phyloP scores from a whole-genome alignment of 371 early-diverging fungal genomes.

The Cokeromyces recurvatus region DNA sequence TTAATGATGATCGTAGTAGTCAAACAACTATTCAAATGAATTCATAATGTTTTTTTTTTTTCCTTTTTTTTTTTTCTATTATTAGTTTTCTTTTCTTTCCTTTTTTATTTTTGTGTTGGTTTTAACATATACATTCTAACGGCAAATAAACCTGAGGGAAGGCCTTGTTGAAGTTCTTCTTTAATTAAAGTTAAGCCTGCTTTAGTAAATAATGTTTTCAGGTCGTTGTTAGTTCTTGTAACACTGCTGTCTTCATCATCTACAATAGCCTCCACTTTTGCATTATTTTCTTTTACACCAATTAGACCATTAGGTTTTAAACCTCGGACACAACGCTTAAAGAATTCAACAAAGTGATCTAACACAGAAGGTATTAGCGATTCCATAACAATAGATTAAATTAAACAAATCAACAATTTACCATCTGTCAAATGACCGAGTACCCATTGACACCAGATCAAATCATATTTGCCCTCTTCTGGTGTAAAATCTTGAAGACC shows the following conservation, averaged over 20 bases:
- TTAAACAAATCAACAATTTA: constrained; percentile 17
- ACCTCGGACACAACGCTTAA: constrained; percentile 71
- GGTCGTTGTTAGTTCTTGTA: constrained; percentile 70
- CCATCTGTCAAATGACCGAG: constrained; percentile 79
- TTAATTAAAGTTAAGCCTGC: constrained; percentile 72
- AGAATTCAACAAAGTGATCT: constrained; percentile 84
- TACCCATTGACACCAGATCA: constrained; percentile 98
- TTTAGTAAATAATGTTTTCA: constrained; percentile 63
- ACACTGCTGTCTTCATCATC: constrained; percentile 87
- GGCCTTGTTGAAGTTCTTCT: constrained; percentile 69
- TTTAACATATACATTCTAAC: constrained; percentile 76
- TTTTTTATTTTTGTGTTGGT: no score
- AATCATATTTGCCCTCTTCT: constrained; percentile 69
- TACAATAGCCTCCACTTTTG: constrained; percentile 57
- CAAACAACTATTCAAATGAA: constrained; percentile 12
- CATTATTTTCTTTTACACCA: constrained; percentile 89
- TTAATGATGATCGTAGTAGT: not conserved
- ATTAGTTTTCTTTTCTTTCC: no score
- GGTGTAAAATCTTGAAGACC: constrained; percentile 87
- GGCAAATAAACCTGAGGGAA: constrained; percentile 76
- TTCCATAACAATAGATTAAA: not conserved
- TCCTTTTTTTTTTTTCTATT: no score
- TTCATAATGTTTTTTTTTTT: not conserved
- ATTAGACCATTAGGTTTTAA: constrained; percentile 75
- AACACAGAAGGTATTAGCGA: no score